Conservation (phyloP, 495 filamentous ascomycete species). For the Penicillium goetzii region DNA sequence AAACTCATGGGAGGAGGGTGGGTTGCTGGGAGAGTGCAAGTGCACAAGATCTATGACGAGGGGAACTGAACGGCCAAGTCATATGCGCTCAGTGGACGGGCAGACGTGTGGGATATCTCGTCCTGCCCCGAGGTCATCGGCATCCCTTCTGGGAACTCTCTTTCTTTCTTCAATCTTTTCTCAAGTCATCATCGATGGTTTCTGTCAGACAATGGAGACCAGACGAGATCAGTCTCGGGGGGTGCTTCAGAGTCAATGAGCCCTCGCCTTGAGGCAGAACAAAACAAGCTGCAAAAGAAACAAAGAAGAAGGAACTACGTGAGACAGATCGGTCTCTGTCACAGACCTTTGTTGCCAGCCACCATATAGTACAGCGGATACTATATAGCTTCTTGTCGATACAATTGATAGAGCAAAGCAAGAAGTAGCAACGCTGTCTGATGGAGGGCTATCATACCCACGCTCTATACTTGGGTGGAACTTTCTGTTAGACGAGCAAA, state of each 20-base stretch:
- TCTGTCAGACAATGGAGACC: not conserved
- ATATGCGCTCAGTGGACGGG: not conserved
- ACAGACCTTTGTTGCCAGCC: slow-evolving; percentile 43
- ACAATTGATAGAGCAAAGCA: slow-evolving; percentile 67
- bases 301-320: slow-evolving; percentile 1
- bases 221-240: not conserved
- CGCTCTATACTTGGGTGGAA: slow-evolving; percentile 53
- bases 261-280: not conserved
- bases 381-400: slow-evolving; percentile 70
- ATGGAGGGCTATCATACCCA: slow-evolving; percentile 41
- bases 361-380: slow-evolving; percentile 59
- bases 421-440: slow-evolving; percentile 52
- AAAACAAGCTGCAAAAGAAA: not conserved
- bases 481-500: slow-evolving; percentile 46
- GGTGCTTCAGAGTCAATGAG: not conserved
- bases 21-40: slow-evolving; percentile 5
- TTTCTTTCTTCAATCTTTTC: not conserved
- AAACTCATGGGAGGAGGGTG: not conserved
- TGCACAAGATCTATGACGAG: not conserved
- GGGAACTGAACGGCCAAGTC: slow-evolving; percentile 1
- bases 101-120: not conserved
- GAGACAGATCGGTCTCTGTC: slow-evolving; percentile 29
- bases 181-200: not conserved
- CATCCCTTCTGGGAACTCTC: not conserved
- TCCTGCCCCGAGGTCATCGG: not conserved